Evolutionary conservation across 495 filamentous ascomycete genomes (phyloP).

Genomic region (Penicillium silybi): DNA sequence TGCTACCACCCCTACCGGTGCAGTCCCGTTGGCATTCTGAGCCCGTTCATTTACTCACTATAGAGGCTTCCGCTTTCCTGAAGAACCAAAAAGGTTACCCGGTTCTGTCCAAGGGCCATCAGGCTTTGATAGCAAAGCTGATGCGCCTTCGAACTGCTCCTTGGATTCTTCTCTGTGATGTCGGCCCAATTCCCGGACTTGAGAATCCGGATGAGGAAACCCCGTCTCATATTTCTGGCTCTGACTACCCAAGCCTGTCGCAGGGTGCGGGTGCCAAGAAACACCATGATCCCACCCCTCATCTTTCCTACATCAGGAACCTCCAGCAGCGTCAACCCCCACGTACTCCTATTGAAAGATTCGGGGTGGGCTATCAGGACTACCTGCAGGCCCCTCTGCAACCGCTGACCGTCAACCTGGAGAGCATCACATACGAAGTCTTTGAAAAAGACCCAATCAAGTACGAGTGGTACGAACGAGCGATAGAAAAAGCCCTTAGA

Average conservation of each 20-base stretch:
- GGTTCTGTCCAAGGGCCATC: constrained; percentile 76
- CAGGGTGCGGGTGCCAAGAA: constrained; percentile 53
- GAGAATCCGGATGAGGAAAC: constrained; percentile 34
- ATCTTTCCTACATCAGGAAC: constrained; percentile 78
- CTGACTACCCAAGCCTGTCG: constrained; percentile 62
- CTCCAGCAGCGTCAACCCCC: constrained; percentile 78
- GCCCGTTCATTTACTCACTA: constrained; percentile 74
- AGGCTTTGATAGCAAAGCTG: constrained; percentile 71
- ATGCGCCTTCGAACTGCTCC: constrained; percentile 78
- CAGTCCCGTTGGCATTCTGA: constrained; percentile 94
- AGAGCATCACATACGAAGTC: constrained; percentile 96
- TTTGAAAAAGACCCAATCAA: constrained; percentile 99
- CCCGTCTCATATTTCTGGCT: constrained; percentile 36
- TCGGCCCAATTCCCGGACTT: constrained; percentile 61
- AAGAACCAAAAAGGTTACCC: constrained; percentile 77
- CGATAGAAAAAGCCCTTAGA: constrained; percentile 73
- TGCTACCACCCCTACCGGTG: constrained; percentile 66
- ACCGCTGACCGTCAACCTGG: constrained; percentile 91
- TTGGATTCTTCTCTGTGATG: constrained; percentile 76
- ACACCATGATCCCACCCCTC: constrained; percentile 56
- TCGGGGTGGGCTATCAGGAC: constrained; percentile 81
- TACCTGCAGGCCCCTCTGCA: constrained; percentile 93
- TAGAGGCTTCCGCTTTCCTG: constrained; percentile 65
- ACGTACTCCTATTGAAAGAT: constrained; percentile 58
- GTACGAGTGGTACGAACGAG: constrained; percentile 90